Evolutionary conservation across 768 basidiomycete species (phyloP), one percentile per base, ranked within the genome.

Genomic region (Krasilnikovozyma curviuscula): DNA sequence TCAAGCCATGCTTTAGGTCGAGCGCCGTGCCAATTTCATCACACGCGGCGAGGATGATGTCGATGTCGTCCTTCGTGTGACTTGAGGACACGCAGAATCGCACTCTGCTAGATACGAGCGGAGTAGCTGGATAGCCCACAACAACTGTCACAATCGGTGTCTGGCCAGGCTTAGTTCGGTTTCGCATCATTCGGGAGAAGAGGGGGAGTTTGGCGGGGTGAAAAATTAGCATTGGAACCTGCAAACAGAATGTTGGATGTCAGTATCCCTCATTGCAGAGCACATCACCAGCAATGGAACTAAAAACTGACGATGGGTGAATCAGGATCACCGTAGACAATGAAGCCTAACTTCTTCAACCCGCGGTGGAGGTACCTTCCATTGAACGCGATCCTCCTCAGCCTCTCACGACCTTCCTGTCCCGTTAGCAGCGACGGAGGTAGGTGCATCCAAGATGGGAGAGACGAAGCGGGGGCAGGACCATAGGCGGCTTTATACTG

Each of bases 1-100:
- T 60, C 34, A 59, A 61, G 2, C 77, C 78, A 61, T 88, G 79
- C 68, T 93, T 95, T 65, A 95, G 67, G 66, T 91, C 88, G 54
- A 98, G 67, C 24, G 83, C 61, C 58, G 82, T 80, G 24, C 93
- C 93, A 52, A 97, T 70, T 65, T 93, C 89, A 63, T 93, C 85
- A 58, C 80, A 84, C 7, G 91, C 89, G 35, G 72, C 67, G 40
- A 98, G 69, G 25, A 97, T 67, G 12, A 68, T 67, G 67, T 98
- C 93, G 49, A 97, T 76, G 59, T 98, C 93, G 56, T 86, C 81
- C 69, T 98, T 98, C 48, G 89, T 97, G 70, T 98, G 93, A 40
- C 86, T 70, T 10, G 91, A 82, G 49, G 82, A 85, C 14, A 95
- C 72, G 61, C 93, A 97, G 71, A 97, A 93, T 57, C 93, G 72